Conservation (phyloP, 345 rosid genomes). For the Limnanthes douglasii region DNA sequence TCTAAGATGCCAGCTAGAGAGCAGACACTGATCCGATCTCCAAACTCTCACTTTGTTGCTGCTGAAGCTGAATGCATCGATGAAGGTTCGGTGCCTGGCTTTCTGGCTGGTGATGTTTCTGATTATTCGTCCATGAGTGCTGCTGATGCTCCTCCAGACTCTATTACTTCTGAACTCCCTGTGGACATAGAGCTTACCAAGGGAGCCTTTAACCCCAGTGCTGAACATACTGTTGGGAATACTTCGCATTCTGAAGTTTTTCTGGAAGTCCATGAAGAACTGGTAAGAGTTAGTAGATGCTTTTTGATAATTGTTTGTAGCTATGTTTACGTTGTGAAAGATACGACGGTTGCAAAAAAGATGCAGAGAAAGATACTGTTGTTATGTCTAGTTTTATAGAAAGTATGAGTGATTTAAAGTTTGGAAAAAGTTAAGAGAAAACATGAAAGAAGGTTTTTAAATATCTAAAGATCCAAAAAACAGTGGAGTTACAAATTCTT, state of each 20-base stretch:
- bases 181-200: conserved; percentile 11
- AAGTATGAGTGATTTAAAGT: no score
- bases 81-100: conserved; percentile 22
- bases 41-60: conserved; percentile 8
- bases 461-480: no score
- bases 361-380: no score
- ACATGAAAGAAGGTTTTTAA: no score
- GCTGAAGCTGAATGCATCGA: conserved; percentile 13
- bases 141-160: conserved; percentile 10
- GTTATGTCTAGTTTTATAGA: no score
- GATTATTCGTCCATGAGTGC: conserved; percentile 20
- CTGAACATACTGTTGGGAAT: conserved; percentile 3
- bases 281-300: no score
- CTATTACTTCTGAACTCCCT: conserved; percentile 14
- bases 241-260: conserved; percentile 7
- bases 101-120: conserved; percentile 12
- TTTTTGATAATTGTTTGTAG: no score
- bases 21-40: conserved; percentile 12
- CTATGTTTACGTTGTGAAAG: no score
- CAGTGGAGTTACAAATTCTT: no score
- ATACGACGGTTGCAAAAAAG: no score
- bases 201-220: conserved; percentile 8
- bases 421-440: no score
- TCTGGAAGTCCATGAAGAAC: conserved; percentile 7
- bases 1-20: conserved; percentile 10